Evolutionary conservation across 192 early-diverging fungal genomes (phyloP).

Genomic region (Gonapodya prolifera): DNA sequence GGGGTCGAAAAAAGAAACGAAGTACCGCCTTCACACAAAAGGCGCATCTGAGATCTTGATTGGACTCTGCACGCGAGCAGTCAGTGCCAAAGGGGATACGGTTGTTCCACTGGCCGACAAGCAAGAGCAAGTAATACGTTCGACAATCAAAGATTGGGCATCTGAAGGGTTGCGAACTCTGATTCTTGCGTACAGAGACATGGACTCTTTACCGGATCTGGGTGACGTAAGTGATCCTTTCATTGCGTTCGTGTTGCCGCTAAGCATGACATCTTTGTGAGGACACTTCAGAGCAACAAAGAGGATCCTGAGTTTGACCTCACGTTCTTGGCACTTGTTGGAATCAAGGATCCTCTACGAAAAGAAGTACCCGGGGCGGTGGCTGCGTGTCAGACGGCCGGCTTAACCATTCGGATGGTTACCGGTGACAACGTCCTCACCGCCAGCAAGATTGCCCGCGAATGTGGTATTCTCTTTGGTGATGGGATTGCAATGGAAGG

Average conservation of each 20-base stretch:
- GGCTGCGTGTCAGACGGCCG: slow-evolving; percentile 33
- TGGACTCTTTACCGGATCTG: slow-evolving; percentile 12
- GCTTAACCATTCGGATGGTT: slow-evolving; percentile 40
- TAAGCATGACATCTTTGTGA: background rate
- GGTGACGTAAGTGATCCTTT: slow-evolving; percentile 9
- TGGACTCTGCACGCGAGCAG: slow-evolving; percentile 28
- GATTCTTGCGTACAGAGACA: slow-evolving; percentile 37
- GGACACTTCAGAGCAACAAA: slow-evolving; percentile 8
- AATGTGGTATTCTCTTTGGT: slow-evolving; percentile 36
- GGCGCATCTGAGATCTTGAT: slow-evolving; percentile 46
- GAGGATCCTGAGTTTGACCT: slow-evolving; percentile 37
- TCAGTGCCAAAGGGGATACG: slow-evolving; percentile 8
- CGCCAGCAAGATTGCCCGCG: slow-evolving; percentile 42
- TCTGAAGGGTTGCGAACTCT: slow-evolving; percentile 40
- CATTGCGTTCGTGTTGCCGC: slow-evolving; percentile 5
- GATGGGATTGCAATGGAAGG: slow-evolving; percentile 44
- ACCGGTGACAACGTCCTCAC: slow-evolving; percentile 50
- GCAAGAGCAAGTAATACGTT: slow-evolving; percentile 16
- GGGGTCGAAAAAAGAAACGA: slow-evolving; percentile 6
- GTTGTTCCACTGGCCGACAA: slow-evolving; percentile 13
- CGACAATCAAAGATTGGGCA: slow-evolving; percentile 41
- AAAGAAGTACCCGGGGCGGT: slow-evolving; percentile 45
- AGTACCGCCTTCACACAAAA: slow-evolving; percentile 37
- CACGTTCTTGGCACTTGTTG: slow-evolving; percentile 34
- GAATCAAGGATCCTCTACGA: slow-evolving; percentile 45